phyloP scores from a whole-genome alignment of 2,329 filamentous ascomycete genomes.

The Ustulina deusta region DNA sequence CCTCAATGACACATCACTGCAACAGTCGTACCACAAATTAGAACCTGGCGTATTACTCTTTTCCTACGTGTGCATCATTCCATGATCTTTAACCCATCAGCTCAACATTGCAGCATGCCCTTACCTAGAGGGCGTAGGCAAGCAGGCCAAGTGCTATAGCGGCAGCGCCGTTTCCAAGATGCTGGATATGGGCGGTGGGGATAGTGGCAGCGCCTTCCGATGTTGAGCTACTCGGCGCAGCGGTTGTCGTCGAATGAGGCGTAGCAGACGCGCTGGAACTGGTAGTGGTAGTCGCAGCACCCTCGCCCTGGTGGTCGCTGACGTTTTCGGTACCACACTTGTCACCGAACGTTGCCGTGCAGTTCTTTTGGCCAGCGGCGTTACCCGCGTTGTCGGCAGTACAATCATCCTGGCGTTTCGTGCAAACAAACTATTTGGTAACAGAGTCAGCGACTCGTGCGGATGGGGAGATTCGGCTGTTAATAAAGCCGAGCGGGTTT shows the following conservation, averaged over 20 bases:
- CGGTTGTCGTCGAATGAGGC: slow-evolving; percentile 38
- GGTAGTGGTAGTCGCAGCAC: slow-evolving; percentile 46
- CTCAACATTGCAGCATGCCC: slow-evolving; percentile 26
- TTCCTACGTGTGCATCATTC: background rate
- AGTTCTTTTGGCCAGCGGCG: slow-evolving; percentile 59
- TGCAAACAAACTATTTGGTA: slow-evolving; percentile 61
- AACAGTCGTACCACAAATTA: background rate
- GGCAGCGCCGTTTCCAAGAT: slow-evolving; percentile 60
- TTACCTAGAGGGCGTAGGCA: slow-evolving; percentile 62
- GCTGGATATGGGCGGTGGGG: slow-evolving; percentile 48
- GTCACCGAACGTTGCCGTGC: slow-evolving; percentile 60
- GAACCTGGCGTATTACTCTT: slow-evolving; percentile 1
- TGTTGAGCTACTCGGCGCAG: slow-evolving; percentile 42
- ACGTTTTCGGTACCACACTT: slow-evolving; percentile 62
- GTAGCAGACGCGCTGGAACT: slow-evolving; percentile 49
- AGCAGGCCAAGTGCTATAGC: slow-evolving; percentile 64
- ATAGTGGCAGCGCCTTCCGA: slow-evolving; percentile 44
- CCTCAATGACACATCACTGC: background rate
- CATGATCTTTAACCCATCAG: slow-evolving; percentile 15
- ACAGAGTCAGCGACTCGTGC: slow-evolving; percentile 37
- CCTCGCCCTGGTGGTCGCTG: slow-evolving; percentile 50
- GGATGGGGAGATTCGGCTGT: background rate
- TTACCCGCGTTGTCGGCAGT: slow-evolving; percentile 58
- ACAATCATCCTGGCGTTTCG: slow-evolving; percentile 62
- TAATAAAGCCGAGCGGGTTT: background rate